Base-by-base conservation (phyloP, 768 basidiomycete genomes). In the Lactarius pseudohatsudake region DNA sequence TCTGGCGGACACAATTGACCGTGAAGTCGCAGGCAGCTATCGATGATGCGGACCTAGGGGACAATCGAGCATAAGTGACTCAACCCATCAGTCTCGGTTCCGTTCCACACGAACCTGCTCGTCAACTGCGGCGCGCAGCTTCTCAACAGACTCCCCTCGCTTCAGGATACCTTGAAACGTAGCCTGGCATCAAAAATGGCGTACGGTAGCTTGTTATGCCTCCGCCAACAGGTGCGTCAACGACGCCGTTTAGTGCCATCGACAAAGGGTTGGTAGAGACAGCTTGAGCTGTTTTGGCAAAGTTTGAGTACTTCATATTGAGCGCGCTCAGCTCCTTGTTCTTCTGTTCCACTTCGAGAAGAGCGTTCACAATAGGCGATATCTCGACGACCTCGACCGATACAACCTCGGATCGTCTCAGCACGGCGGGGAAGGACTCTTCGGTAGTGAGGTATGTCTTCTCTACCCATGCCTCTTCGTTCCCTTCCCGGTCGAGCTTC, bases 371-470 rank as follows among this genome's bases (percentile, higher is more conserved):
- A 22, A 97, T 79, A 0, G 96, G 95, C 1, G 93, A 92, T 56
- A 96, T 86, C 74, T 96, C 91, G 59, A 86, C 79, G 22, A 89
- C 78, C 54, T 87, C 84, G 54, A 86, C 77, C 43, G 84, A 86
- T 36, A 93, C 79, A 53, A 98, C 85, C 73, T 97, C 95, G 1
- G 93, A 94, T 28, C 96, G 86, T 38, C 91, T 86, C 43, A 98
- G 83, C 3, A 98, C 91, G 0, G 94, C 95, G 0, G 96, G 96
- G 78, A 96, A 95, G 4, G 86, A 82, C 71, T 94, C 91, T 76
- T 95, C 92, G 0, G 92, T 94, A 3, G 88, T 91, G 74, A 86
- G 89, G 72, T 85, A 88, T 0, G 91, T 93, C 79, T 96, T 98
- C 75, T 97, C 95, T 0, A 89, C 77, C 94, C 94, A 97, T 1